Evolutionary conservation across 768 basidiomycete species (phyloP).

Genomic region (Russula brevipes): DNA sequence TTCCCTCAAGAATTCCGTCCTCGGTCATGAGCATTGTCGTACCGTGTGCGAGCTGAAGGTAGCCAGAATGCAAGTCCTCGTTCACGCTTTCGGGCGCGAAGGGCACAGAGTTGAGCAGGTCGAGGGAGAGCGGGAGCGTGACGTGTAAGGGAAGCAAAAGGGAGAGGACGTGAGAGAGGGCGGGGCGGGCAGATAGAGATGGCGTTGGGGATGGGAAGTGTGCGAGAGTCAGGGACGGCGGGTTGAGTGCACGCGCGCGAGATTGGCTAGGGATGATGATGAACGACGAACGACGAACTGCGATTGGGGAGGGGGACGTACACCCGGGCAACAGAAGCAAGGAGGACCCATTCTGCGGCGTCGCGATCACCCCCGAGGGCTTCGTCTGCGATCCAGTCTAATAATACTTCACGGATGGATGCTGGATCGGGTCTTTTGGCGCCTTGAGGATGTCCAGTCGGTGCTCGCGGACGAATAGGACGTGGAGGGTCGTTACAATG

Average conservation of each 20-base stretch:
- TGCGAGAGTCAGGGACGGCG: slow-evolving; percentile 59
- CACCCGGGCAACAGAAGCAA: slow-evolving; percentile 58
- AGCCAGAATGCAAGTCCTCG: slow-evolving; percentile 69
- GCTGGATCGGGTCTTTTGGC: slow-evolving; percentile 23
- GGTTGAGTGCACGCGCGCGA: slow-evolving; percentile 59
- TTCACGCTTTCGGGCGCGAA: slow-evolving; percentile 65
- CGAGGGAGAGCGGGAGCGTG: slow-evolving; percentile 56
- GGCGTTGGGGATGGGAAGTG: slow-evolving; percentile 47
- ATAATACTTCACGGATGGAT: slow-evolving; percentile 47
- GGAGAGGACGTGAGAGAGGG: slow-evolving; percentile 50
- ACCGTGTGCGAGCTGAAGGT: slow-evolving; percentile 64
- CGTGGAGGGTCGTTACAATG: slow-evolving; percentile 62
- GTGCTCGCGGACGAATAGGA: slow-evolving; percentile 49
- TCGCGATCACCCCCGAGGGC: slow-evolving; percentile 61
- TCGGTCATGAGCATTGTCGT: slow-evolving; percentile 61
- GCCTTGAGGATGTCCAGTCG: slow-evolving; percentile 30
- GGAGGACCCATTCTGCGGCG: slow-evolving; percentile 71
- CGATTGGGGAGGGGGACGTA: slow-evolving; percentile 35
- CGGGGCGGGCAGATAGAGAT: slow-evolving; percentile 32
- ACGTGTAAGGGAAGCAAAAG: slow-evolving; percentile 54
- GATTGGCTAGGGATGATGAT: slow-evolving; percentile 47
- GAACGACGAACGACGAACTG: background rate
- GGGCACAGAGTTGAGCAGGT: slow-evolving; percentile 49
- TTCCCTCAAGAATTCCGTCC: slow-evolving; percentile 61
- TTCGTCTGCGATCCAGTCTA: slow-evolving; percentile 69